Percentiles rank a stretch among this genome's conserved stretches.
phyloP scores from a whole-genome alignment of 2,329 filamentous ascomycete species.

The Colletotrichum sp. region DNA sequence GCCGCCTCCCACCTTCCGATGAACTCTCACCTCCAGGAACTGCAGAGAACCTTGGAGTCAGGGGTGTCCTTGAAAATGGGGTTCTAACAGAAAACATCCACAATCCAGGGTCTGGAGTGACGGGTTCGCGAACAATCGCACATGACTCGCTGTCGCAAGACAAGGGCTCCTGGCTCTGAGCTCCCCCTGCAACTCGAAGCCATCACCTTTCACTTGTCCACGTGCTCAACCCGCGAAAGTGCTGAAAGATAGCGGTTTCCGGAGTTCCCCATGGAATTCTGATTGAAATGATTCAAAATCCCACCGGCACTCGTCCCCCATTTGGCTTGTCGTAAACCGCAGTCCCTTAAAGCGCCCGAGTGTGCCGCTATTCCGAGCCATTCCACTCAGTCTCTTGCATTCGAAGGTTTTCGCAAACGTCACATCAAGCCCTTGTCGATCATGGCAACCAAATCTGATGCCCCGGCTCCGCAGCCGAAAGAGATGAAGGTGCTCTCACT shows the following conservation, averaged over 20 bases:
- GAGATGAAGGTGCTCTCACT: constrained; percentile 34
- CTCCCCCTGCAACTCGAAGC: neutral
- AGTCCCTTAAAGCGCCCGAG: neutral
- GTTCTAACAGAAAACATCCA: neutral
- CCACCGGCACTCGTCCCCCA: neutral
- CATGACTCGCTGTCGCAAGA: neutral
- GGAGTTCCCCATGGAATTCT: neutral
- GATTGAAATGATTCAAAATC: neutral
- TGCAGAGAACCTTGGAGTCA: neutral
- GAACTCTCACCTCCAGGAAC: neutral
- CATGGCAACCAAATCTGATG: neutral
- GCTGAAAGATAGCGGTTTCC: neutral
- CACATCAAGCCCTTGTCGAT: neutral
- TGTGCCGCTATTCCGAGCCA: neutral
- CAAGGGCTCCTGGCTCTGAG: neutral
- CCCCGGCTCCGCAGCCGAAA: neutral
- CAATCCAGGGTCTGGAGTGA: neutral
- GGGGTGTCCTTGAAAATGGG: neutral
- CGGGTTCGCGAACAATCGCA: neutral
- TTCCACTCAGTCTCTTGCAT: neutral
- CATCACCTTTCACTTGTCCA: neutral
- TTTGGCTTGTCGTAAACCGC: neutral
- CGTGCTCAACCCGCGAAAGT: neutral
- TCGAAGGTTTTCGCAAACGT: neutral
- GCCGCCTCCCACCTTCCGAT: neutral